Evolutionary conservation across 768 basidiomycete genomes (phyloP), one percentile per base, ranked within the genome.

Genomic region (Clavulina sp.): DNA sequence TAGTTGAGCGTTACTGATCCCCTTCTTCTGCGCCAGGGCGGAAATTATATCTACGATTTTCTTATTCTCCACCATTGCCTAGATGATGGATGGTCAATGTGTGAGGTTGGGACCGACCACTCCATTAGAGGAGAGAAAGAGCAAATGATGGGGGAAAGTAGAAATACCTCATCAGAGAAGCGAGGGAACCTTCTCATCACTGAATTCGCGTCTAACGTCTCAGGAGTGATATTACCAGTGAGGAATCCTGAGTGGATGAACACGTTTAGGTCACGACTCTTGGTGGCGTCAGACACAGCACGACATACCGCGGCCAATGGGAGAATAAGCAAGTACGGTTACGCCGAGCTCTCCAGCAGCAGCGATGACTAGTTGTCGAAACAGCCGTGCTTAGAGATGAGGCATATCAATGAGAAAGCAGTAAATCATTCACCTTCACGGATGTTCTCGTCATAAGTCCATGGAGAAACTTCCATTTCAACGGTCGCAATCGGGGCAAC

Each of bases 231-330:
- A 30, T 69, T 60, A 0, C 76, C 76, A 0, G 73, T 72, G 30
- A 78, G 63, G 60, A 77, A 67, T n/a, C n/a, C n/a, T n/a, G n/a
- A n/a, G n/a, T n/a, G n/a, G n/a, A n/a, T n/a, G n/a, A n/a, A n/a
- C n/a, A n/a, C n/a, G n/a, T n/a, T n/a, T 44, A 7, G 21, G 2
- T 76, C 75, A 18, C 67, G 64, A 4, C 76, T 75, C 1, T 77
- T 68, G 0, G 76, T 75, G 31, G 72, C 78, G 60, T 44, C 61
- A 63, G 36, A 57, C 36, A 7, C 61, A 60, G 6, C 5, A 7
- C 30, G 3, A 7, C 34, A 38, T 19, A 26, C 48, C 28, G 16
- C 63, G 55, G n/a, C 65, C 65, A n/a, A 66, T 58, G 6, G 66
- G 65, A 19, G 57, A 64, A 57, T 69, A 70, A 24, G 62, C 68